Evolutionary conservation across 2,329 filamentous ascomycete genomes (phyloP), one percentile per base, ranked within the genome.

Genomic region (Ilyonectria sp.): DNA sequence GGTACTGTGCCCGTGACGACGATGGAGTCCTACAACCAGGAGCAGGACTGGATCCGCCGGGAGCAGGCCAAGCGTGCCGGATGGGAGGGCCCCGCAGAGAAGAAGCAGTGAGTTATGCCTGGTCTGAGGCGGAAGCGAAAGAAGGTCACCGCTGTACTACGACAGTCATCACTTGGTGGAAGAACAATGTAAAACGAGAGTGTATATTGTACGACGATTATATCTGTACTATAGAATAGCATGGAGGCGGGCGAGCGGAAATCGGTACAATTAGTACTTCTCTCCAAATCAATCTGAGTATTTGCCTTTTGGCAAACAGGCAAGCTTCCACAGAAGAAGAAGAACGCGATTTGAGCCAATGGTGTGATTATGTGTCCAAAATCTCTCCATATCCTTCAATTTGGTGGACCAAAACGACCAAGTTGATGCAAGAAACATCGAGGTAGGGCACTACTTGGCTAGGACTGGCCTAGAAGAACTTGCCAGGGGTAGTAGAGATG

Each of bases 1-100:
- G 91, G 92, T 15, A 91, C 89, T 21, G 81, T 88, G 33, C 78
- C 85, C 47, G 85, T 88, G 72, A 89, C 86, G 13, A 86, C 85
- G 1, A 76, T 86, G 2, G 81, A 87, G 68, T 70, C 65, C 6
- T 84, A 79, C 49, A 35, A 73, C 26, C 73, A 80, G 8, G 81
- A 84, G 69, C 77, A 79, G 73, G 75, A 77, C 19, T 74, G 79
- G 59, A 72, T 80, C 33, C 73, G 77, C 19, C 75, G 74, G 69
- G 79, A 82, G 64, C 69, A 81, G 69, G 74, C 79, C 5, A 75
- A 73, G 66, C 71, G 77, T 26, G 77, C 78, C 11, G 80, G 80
- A 3, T 81, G 77, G 74, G 75, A 78, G 21, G 67, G 69, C 17
- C 47, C 75, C 66, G 17, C 69, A 54, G 56, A 65, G 56, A 53